Evolutionary conservation across 1,284 basidiomycete genomes (phyloP), one percentile per base, ranked within the genome.

Genomic region (Schizophyllum amplum): DNA sequence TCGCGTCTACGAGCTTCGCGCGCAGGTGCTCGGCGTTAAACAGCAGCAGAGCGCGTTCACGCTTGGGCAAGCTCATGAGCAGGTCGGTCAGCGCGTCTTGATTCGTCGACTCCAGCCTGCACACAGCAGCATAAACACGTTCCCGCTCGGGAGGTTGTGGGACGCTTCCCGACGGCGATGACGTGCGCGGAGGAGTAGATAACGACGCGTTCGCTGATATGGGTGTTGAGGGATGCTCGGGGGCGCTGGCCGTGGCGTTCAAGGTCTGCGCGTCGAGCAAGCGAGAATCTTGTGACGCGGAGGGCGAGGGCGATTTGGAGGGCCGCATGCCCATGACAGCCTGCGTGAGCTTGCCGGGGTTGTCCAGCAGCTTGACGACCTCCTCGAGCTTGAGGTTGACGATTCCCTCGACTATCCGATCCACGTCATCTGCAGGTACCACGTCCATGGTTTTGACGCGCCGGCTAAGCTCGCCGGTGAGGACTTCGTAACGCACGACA

Each of bases 1-100:
- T 88, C 7, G 93, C 93, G 64, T 93, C 92, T 1, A 80, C 81
- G 13, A 95, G 76, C 71, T 95, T 95, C 22, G 75, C 76, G 55
- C 83, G 79, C 27, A 95, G 76, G 46, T 91, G 80, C 62, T 94
- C 91, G 7, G 78, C 76, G 63, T 93, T 95, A 78, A 95, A 95
- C 48, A 95, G 75, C 70, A 90, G 93, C 81, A 95, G 79, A 0
- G 91, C 92, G 2, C 92, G 83, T 63, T 96, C 93, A 62, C 90
- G 84, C 71, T 93, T 94, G 2, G 89, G 86, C 23, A 96, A 75
- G 61, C 84, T 85, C 81, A 92, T 88, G 33, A 95, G 72, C 55
- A 95, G 75, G 53, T 90, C 90, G 0, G 87, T 84, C 55, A 93
- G 77, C 60, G 90, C 84, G 4, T 66, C 68, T 50, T 83, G 80